A percentile compares a stretch with the other conserved stretches of the same genome.
These are phyloP conservation scores for Gaeumannomyces sp. DNA, from an alignment of 2,329 filamentous ascomycete genomes.

Conservation along the genomic window DNA sequence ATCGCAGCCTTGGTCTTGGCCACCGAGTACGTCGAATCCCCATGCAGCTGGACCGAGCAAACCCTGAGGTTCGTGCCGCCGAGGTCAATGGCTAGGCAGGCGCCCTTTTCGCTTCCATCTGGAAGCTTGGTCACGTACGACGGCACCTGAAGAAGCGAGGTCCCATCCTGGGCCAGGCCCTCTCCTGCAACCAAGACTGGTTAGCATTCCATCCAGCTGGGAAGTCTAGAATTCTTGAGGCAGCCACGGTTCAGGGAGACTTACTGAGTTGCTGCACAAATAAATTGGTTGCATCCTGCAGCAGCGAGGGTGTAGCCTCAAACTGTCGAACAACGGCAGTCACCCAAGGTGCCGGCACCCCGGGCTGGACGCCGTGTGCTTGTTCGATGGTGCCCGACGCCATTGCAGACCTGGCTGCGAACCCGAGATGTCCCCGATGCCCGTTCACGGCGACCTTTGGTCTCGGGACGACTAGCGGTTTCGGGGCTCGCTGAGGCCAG, in stretches of 20 bases:
- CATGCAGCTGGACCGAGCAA: conserved; percentile 86
- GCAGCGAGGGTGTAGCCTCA: background rate
- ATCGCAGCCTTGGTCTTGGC: conserved; percentile 89
- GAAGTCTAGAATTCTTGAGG: background rate
- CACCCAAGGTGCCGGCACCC: conserved; percentile 20
- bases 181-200: background rate
- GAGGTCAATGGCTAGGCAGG: conserved; percentile 92
- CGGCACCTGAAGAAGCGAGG: conserved; percentile 62
- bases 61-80: conserved; percentile 97
- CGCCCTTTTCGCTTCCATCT: conserved; percentile 92
- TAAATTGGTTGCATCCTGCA: background rate
- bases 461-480: background rate
- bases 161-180: background rate
- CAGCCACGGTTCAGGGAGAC: background rate
- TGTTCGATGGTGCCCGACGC: background rate
- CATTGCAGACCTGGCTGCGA: background rate
- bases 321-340: background rate
- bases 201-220: background rate
- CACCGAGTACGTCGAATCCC: conserved; percentile 88
- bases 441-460: no score
- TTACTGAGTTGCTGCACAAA: background rate
- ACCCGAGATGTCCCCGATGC: background rate
- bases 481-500: background rate
- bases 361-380: conserved; percentile 19
- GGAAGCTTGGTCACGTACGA: conserved; percentile 92